phyloP scores from a whole-genome alignment of 2,329 filamentous ascomycete genomes.

The Fusarium tanahbumbuense region DNA sequence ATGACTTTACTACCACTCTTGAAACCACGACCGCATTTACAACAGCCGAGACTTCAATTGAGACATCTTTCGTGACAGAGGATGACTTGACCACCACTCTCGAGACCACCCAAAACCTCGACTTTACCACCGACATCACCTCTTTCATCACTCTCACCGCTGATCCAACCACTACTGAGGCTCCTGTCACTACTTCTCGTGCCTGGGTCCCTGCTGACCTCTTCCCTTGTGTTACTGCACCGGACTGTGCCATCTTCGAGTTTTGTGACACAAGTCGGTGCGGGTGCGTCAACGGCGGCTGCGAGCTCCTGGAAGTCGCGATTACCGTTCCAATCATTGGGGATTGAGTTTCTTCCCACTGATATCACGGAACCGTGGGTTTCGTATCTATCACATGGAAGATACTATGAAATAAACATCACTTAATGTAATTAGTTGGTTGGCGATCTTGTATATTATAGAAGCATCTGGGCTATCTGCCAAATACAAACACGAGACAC shows the following conservation, averaged over 20 bases:
- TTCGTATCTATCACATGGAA: not conserved
- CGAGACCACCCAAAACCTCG: not conserved
- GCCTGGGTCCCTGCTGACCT: not conserved
- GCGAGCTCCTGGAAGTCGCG: not conserved
- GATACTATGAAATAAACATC: not conserved
- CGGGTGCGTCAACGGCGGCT: not conserved
- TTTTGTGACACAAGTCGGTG: not conserved
- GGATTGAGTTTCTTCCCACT: not conserved
- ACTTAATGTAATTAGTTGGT: not conserved
- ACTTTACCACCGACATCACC: constrained; percentile 2
- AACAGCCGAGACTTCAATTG: not conserved
- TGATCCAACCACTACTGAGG: not conserved
- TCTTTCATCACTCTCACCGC: not conserved
- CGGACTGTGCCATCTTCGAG: not conserved
- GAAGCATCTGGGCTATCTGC: too few species aligned
- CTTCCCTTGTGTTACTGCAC: not conserved
- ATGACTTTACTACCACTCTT: not conserved
- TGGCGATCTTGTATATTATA: too few species aligned
- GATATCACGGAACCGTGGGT: not conserved
- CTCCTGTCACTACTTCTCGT: not conserved
- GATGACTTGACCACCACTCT: not conserved
- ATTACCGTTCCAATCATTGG: not conserved
- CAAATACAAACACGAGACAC: too few species aligned
- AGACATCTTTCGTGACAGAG: not conserved
- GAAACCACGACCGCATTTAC: not conserved